A percentile compares a stretch with the other conserved stretches of the same genome.
phyloP scores from a whole-genome alignment of 1,139 yeast genomes.

The Geotrichum klebahnii region DNA sequence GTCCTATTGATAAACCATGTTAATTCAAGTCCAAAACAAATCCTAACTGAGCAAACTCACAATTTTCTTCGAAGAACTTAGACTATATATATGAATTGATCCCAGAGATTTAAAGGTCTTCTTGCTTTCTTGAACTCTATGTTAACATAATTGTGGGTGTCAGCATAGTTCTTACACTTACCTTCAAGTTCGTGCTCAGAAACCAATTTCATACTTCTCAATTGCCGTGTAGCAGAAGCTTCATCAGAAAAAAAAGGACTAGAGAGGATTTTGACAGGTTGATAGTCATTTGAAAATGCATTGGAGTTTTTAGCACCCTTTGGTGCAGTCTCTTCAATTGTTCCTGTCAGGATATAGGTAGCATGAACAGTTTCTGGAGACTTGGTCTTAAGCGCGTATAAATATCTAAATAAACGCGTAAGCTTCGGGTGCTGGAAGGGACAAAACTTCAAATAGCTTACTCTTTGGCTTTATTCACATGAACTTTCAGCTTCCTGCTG shows the following conservation, averaged over 20 bases:
- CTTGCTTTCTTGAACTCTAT: constrained; percentile 8
- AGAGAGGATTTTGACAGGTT: constrained; percentile 27
- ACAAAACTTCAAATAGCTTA: neutral
- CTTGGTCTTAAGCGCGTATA: constrained; percentile 24
- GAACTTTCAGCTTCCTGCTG: constrained; percentile 18
- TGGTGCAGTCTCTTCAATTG: constrained; percentile 2
- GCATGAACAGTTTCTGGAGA: constrained; percentile 25
- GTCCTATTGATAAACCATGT: constrained; percentile 8
- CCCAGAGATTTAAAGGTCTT: constrained; percentile 11
- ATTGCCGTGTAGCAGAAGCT: constrained; percentile 1
- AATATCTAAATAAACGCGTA: constrained; percentile 14
- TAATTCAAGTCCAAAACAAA: neutral
- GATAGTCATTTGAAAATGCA: constrained; percentile 22
- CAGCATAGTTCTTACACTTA: constrained; percentile 1
- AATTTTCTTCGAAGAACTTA: constrained; percentile 16
- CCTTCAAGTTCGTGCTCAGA: constrained; percentile 21
- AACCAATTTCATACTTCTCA: constrained; percentile 10
- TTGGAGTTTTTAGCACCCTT: constrained; percentile 8
- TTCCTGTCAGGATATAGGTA: constrained; percentile 28
- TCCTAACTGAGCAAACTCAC: constrained; percentile 13
- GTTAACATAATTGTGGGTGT: neutral
- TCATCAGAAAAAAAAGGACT: constrained; percentile 5
- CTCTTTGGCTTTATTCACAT: constrained; percentile 21
- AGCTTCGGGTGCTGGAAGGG: neutral
- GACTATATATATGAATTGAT: constrained; percentile 20